These are phyloP conservation scores for Hypoxylon rubiginosum DNA, from an alignment of 2,329 filamentous ascomycete species.

Conservation along the genomic window DNA sequence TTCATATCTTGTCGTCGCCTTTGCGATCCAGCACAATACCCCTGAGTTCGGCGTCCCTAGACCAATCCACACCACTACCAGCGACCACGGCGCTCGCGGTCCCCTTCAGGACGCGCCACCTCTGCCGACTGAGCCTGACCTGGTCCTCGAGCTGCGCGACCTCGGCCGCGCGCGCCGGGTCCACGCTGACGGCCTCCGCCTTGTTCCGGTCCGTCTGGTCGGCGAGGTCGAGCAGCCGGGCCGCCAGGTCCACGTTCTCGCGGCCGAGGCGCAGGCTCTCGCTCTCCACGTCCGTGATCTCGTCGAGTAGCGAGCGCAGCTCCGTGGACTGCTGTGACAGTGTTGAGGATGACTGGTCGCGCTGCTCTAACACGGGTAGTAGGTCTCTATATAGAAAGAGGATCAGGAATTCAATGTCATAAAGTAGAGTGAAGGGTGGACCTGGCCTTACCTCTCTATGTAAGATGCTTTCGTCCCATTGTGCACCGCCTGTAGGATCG, in stretches of 20 bases:
- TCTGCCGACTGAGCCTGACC: conserved; percentile 72
- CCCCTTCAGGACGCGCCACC: conserved; percentile 82
- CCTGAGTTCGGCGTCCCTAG: conserved; percentile 74
- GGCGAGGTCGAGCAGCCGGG: conserved; percentile 73
- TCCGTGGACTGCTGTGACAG: conserved; percentile 71
- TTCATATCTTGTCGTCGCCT: conserved; percentile 53
- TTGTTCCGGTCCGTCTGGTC: conserved; percentile 67
- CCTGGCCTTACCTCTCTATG: conserved; percentile 72
- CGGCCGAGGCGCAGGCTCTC: conserved; percentile 68
- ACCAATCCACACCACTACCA: conserved; percentile 88
- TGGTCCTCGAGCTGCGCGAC: conserved; percentile 70
- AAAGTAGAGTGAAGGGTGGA: background rate
- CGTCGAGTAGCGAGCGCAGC: conserved; percentile 64
- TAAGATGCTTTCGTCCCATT: conserved; percentile 72
- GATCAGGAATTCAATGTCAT: conserved; percentile 24
- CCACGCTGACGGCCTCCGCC: conserved; percentile 63
- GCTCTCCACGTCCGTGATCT: conserved; percentile 69
- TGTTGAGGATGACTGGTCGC: conserved; percentile 75
- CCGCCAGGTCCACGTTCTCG: conserved; percentile 73
- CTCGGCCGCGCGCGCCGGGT: conserved; percentile 66
- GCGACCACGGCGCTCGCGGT: conserved; percentile 83
- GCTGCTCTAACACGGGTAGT: conserved; percentile 73
- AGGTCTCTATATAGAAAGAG: conserved; percentile 68
- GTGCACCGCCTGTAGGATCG: conserved; percentile 83
- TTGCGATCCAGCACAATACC: conserved; percentile 80